Percentiles rank a stretch among this genome's conserved stretches.
Evolutionary conservation across 495 filamentous ascomycete genomes (phyloP).

Genomic region (Annulohypoxylon bovei): DNA sequence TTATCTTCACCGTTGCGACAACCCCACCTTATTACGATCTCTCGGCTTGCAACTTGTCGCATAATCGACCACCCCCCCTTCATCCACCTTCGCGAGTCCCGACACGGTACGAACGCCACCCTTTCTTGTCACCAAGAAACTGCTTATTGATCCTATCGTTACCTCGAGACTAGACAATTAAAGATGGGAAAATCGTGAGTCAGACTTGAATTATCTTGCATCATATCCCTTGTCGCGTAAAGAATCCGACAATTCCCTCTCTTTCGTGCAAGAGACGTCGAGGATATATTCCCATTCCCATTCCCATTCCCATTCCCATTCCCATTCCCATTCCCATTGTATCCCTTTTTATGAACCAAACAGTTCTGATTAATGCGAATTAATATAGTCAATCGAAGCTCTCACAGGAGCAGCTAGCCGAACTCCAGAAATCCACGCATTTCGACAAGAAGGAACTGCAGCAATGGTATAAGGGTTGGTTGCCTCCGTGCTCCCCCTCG

Average conservation of each 20-base stretch:
- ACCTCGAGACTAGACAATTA: constrained; percentile 18
- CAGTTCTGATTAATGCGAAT: constrained; percentile 10
- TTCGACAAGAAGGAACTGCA: constrained; percentile 99
- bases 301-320: constrained; percentile 9
- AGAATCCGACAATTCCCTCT: constrained; percentile 28
- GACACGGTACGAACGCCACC: constrained; percentile 21
- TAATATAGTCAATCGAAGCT: constrained; percentile 87
- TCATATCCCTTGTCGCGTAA: constrained; percentile 12
- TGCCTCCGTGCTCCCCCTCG: neutral
- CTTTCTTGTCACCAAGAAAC: constrained; percentile 1
- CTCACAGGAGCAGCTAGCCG: constrained; percentile 90
- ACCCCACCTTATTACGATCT: constrained; percentile 42
- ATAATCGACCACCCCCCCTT: constrained; percentile 39
- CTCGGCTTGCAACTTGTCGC: constrained; percentile 39
- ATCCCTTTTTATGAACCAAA: neutral
- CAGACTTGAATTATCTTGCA: constrained; percentile 6
- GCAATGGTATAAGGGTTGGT: constrained; percentile 98
- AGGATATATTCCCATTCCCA: constrained; percentile 8
- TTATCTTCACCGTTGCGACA: constrained; percentile 46
- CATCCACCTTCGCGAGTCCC: constrained; percentile 18
- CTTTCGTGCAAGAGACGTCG: constrained; percentile 4
- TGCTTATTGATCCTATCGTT: constrained; percentile 6
- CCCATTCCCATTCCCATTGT: constrained; percentile 11
- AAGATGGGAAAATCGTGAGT: constrained; percentile 62
- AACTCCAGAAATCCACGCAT: constrained; percentile 94